These are phyloP conservation scores for Sphaerostilbella broomeana DNA, from an alignment of 2,329 filamentous ascomycete species.

Conservation along the genomic window DNA sequence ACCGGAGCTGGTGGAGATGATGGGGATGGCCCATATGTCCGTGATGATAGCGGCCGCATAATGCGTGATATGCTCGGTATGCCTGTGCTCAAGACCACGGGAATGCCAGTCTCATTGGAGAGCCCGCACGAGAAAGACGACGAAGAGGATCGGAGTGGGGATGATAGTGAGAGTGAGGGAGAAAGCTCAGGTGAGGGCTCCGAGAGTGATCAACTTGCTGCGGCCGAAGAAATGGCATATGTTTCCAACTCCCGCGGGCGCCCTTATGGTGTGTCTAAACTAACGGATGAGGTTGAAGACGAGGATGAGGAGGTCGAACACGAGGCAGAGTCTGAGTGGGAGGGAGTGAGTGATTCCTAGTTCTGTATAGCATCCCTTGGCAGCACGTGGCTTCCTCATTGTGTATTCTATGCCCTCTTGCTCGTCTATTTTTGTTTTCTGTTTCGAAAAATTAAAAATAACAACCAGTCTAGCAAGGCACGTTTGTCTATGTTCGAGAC, in stretches of 20 bases:
- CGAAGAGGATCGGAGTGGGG: constrained; percentile 21
- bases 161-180: constrained; percentile 15
- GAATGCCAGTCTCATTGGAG: constrained; percentile 22
- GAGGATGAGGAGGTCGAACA: constrained; percentile 18
- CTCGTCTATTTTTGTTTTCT: too few relatives aligned
- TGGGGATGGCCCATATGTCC: constrained; percentile 43
- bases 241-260: too few relatives aligned
- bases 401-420: too few relatives aligned
- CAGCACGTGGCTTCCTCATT: too few relatives aligned
- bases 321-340: too few relatives aligned
- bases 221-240: not conserved
- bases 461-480: too few relatives aligned
- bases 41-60: constrained; percentile 49
- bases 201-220: too few relatives aligned
- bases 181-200: constrained; percentile 13
- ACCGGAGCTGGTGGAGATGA: constrained; percentile 7
- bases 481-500: too few relatives aligned
- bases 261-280: too few relatives aligned
- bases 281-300: constrained; percentile 16
- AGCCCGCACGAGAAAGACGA: constrained; percentile 19
- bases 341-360: constrained; percentile 11
- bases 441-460: too few relatives aligned
- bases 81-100: constrained; percentile 32
- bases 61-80: constrained; percentile 35
- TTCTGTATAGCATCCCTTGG: too few relatives aligned